These are phyloP conservation scores for Gracilaria domingensis DNA, from an alignment of 23 red algal species.

Conservation along the genomic window DNA sequence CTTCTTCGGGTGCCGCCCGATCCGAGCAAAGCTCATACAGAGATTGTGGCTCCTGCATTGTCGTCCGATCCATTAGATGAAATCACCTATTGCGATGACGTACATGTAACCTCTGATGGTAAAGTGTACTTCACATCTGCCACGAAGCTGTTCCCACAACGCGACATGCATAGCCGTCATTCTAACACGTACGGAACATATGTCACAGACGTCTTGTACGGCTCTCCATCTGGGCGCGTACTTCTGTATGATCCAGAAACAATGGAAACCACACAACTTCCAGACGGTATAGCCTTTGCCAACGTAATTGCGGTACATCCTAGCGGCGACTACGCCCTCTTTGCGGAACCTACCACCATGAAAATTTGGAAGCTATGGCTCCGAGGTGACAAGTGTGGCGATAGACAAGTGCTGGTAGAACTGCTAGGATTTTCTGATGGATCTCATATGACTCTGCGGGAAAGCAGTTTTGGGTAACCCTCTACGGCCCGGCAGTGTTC, in stretches of 20 bases:
- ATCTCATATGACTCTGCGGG: constrained; percentile 20
- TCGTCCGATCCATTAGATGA: constrained; percentile 16
- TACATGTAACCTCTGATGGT: constrained; percentile 1
- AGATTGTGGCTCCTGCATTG: neutral
- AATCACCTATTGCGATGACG: constrained; percentile 25
- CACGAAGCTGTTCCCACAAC: neutral
- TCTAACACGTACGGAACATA: neutral
- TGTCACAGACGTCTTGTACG: neutral
- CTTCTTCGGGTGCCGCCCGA: constrained; percentile 34
- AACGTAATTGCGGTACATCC: constrained; percentile 34
- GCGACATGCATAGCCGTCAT: neutral
- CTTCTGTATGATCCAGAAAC: constrained; percentile 20
- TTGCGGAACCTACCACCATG: constrained; percentile 3
- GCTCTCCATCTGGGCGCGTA: constrained; percentile 18
- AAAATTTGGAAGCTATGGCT: constrained; percentile 8
- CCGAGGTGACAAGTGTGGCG: constrained; percentile 4
- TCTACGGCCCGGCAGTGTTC: neutral
- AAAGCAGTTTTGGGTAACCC: constrained; percentile 31
- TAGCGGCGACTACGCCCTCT: constrained; percentile 25
- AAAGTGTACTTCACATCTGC: constrained; percentile 41
- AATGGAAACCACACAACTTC: constrained; percentile 14
- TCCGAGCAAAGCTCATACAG: neutral
- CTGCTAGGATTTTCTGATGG: constrained; percentile 18
- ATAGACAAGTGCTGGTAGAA: neutral
- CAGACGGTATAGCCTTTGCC: constrained; percentile 16